A percentile compares a stretch with the other conserved stretches of the same genome.
Conservation (phyloP, 148 eudicot genomes). For the Chenopodium suecicum region DNA sequence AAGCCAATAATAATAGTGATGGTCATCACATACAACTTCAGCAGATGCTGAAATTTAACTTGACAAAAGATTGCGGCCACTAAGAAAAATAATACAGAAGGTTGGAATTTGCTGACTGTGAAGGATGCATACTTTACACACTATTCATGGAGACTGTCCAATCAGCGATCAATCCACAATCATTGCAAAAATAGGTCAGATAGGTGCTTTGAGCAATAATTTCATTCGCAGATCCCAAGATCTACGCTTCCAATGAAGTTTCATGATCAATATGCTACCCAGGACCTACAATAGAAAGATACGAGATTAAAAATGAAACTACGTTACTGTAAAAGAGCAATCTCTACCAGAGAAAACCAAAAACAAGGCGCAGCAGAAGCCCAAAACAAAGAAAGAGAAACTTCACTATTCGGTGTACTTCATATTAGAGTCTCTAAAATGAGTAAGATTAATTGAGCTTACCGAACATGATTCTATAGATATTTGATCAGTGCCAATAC, state of each 20-base stretch:
- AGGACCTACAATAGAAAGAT: constrained; percentile 11
- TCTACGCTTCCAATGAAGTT: constrained; percentile 20
- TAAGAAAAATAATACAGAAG: neutral
- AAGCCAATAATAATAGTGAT: neutral
- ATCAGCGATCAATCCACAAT: neutral
- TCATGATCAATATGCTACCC: constrained; percentile 1
- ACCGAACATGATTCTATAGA: constrained; percentile 39
- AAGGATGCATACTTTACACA: constrained; percentile 3
- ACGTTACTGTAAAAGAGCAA: neutral
- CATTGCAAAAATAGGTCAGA: neutral
- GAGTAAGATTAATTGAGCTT: constrained; percentile 1
- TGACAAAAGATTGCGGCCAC: neutral
- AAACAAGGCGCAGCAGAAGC: neutral
- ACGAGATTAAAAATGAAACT: neutral
- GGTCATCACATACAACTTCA: neutral
- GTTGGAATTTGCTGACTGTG: neutral
- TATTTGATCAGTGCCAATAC: constrained; percentile 65
- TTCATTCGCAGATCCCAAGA: constrained; percentile 15
- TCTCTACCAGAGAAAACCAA: neutral
- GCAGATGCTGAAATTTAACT: constrained; percentile 3
- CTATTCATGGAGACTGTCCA: neutral
- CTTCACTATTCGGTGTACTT: neutral
- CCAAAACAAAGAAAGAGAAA: neutral
- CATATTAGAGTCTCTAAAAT: neutral
- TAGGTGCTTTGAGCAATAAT: neutral